phyloP scores from a whole-genome alignment of 306 rosid genomes.

The Ziziphus jujuba region DNA sequence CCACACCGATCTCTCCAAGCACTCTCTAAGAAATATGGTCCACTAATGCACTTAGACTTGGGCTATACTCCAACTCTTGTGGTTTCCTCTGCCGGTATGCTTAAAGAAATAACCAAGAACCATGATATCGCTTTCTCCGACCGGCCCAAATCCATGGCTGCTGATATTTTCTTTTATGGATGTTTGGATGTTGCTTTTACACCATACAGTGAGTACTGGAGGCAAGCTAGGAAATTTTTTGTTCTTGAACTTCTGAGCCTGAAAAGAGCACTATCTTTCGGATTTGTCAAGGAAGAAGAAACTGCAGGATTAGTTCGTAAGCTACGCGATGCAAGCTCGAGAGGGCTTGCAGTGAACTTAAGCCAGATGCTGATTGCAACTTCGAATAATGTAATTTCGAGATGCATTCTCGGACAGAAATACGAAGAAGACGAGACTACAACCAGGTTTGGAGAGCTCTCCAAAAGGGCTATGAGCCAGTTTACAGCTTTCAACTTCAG shows the following conservation, averaged over 20 bases:
- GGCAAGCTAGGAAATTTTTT: conserved; percentile 26
- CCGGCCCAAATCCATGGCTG: conserved; percentile 9
- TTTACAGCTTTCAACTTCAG: too few relatives aligned
- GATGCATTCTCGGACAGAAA: too few relatives aligned
- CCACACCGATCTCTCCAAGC: too few relatives aligned
- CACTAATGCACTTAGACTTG: conserved; percentile 25
- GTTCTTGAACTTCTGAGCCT: conserved; percentile 42
- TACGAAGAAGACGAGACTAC: too few relatives aligned
- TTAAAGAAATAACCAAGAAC: conserved; percentile 23
- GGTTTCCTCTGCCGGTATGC: conserved; percentile 38
- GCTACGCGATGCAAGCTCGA: too few relatives aligned
- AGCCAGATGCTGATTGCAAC: too few relatives aligned
- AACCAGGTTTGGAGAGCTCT: too few relatives aligned
- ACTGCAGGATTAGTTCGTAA: too few relatives aligned
- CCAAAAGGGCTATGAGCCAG: too few relatives aligned
- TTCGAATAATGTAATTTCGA: too few relatives aligned
- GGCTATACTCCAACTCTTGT: conserved; percentile 34
- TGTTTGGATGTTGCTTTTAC: conserved; percentile 22
- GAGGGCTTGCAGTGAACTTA: too few relatives aligned
- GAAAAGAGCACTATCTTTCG: conserved; percentile 27
- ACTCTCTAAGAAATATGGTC: conserved; percentile 35
- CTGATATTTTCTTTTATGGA: conserved; percentile 23
- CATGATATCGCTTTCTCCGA: conserved; percentile 26
- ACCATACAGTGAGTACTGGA: conserved; percentile 41
- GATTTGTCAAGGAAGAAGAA: too few relatives aligned